Evolutionary conservation across 768 basidiomycete species (phyloP).

Genomic region (Amanita rubescens): DNA sequence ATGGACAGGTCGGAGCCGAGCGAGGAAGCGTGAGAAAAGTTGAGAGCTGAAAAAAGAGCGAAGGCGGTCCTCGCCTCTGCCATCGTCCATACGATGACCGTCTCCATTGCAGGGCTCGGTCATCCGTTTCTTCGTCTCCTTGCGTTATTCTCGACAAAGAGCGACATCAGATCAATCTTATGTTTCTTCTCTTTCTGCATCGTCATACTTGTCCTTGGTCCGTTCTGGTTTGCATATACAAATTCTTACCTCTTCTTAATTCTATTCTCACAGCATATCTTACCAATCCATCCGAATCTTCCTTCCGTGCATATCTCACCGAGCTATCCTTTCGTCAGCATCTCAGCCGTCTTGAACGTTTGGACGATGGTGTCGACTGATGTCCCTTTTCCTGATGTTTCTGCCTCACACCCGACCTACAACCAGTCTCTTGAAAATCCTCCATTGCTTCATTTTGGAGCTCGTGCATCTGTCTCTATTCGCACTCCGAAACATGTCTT

Average conservation of each 20-base stretch:
- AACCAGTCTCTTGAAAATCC: constrained; percentile 27
- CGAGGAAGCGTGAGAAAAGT: constrained; percentile 3
- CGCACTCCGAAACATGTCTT: constrained; percentile 88
- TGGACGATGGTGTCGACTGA: constrained; percentile 46
- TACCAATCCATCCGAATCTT: constrained; percentile 90
- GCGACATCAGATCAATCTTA: constrained; percentile 65
- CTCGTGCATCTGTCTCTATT: constrained; percentile 86
- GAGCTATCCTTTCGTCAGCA: constrained; percentile 96
- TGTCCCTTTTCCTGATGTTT: constrained; percentile 24
- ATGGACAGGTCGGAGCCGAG: background rate
- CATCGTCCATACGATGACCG: constrained; percentile 46
- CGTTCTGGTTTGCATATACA: constrained; percentile 21
- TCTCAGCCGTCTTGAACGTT: constrained; percentile 66
- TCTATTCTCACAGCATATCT: constrained; percentile 63
- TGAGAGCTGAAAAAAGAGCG: background rate
- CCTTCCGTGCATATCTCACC: constrained; percentile 93
- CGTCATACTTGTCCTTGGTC: constrained; percentile 67
- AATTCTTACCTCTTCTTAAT: constrained; percentile 4
- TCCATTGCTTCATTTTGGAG: constrained; percentile 78
- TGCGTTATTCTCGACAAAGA: constrained; percentile 42
- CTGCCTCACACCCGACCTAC: constrained; percentile 20
- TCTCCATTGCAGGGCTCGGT: constrained; percentile 47
- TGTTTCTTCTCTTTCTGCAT: constrained; percentile 62
- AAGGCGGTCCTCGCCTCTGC: constrained; percentile 4
- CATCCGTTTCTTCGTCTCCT: constrained; percentile 27